Evolutionary conservation across 139 green algal species (phyloP).

Genomic region (Coelastrella sp.): DNA sequence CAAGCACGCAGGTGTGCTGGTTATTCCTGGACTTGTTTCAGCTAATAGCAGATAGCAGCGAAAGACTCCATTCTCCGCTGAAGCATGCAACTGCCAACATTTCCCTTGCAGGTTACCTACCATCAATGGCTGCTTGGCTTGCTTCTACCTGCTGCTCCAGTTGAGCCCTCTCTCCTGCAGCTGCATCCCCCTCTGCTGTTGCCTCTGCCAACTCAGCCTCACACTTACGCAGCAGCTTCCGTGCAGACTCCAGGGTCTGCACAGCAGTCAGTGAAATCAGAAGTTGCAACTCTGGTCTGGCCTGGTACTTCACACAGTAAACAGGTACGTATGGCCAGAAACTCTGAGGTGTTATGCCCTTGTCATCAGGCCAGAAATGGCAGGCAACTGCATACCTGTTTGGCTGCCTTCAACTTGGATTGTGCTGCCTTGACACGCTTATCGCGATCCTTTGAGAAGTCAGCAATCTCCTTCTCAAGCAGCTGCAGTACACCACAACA

Average conservation of each 20-base stretch:
- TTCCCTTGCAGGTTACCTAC: conserved; percentile 33
- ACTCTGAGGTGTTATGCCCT: neutral
- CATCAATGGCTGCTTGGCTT: conserved; percentile 51
- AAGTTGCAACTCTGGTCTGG: neutral
- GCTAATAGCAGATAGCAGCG: no score
- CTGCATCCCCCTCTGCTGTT: conserved; percentile 71
- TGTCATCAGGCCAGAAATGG: neutral
- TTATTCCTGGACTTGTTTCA: no score
- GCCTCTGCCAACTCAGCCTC: conserved; percentile 46
- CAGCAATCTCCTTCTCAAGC: conserved; percentile 83
- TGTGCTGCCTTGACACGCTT: conserved; percentile 76
- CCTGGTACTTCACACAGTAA: neutral
- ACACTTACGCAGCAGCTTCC: conserved; percentile 63
- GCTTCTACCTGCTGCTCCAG: conserved; percentile 73
- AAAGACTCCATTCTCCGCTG: no score
- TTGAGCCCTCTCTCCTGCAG: conserved; percentile 64
- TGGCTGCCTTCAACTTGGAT: conserved; percentile 81
- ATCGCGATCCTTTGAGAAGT: conserved; percentile 84
- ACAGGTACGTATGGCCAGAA: neutral
- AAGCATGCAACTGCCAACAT: neutral
- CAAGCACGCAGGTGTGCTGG: no score
- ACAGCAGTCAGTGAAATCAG: neutral
- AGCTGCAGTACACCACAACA: conserved; percentile 49
- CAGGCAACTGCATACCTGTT: conserved; percentile 50
- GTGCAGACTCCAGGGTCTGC: conserved; percentile 57